Percentiles rank a stretch among this genome's conserved stretches.
phyloP scores from a whole-genome alignment of 2,329 filamentous ascomycete genomes.

The Hymenoscyphus fructigenus region DNA sequence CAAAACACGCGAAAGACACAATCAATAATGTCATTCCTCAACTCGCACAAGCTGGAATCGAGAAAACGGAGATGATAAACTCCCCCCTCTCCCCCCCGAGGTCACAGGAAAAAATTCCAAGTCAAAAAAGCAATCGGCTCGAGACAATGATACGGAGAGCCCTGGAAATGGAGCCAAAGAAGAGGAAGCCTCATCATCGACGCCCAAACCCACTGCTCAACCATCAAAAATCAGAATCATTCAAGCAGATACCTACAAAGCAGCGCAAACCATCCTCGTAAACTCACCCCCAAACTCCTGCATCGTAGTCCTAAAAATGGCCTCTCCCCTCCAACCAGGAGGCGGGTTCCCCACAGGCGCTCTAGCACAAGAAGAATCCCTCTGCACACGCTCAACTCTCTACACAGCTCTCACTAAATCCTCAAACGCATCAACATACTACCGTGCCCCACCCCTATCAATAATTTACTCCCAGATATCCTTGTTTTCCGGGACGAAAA shows the following conservation, averaged over 20 bases:
- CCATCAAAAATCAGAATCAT: conserved; percentile 42
- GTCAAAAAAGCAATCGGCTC: not conserved
- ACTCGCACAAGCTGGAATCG: conserved; percentile 20
- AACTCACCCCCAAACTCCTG: conserved; percentile 34
- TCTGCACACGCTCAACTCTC: conserved; percentile 63
- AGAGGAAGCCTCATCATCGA: not conserved
- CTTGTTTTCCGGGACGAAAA: conserved; percentile 43
- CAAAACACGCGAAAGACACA: conserved; percentile 28
- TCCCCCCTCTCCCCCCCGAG: conserved; percentile 20
- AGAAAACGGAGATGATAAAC: conserved; percentile 21
- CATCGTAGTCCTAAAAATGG: conserved; percentile 66
- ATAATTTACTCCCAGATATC: conserved; percentile 62
- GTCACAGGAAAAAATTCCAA: not conserved
- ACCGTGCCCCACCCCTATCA: conserved; percentile 35
- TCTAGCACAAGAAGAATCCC: conserved; percentile 66
- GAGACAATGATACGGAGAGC: not conserved
- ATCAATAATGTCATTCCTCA: conserved; percentile 27
- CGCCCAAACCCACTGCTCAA: not conserved
- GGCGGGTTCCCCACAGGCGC: conserved; percentile 64
- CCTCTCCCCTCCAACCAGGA: conserved; percentile 56
- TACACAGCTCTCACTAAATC: conserved; percentile 45
- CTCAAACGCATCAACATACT: conserved; percentile 41
- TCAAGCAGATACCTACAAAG: conserved; percentile 58
- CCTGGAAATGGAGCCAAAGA: not conserved
- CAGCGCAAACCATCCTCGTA: conserved; percentile 45